These are phyloP conservation scores for Penicillium hesseltinei DNA, from an alignment of 2,329 filamentous ascomycete species.

Conservation along the genomic window DNA sequence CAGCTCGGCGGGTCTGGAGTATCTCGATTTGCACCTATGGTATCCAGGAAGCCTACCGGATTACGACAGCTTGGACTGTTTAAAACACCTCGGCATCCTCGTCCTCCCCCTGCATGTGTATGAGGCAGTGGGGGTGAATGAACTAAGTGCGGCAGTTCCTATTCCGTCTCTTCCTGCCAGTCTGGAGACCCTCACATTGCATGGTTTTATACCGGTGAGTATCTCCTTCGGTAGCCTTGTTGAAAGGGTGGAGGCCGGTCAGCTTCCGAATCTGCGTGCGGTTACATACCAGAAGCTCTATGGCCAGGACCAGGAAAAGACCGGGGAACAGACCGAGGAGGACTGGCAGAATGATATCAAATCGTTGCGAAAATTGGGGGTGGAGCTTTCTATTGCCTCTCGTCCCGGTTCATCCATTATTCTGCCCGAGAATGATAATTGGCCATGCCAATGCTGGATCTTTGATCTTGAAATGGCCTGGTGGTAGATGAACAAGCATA, in stretches of 20 bases:
- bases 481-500: too few relatives aligned
- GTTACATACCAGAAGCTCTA: background rate
- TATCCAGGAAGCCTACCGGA: background rate
- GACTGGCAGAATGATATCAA: background rate
- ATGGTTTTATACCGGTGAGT: background rate
- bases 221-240: background rate
- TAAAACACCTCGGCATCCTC: background rate
- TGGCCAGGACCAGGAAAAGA: background rate
- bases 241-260: background rate
- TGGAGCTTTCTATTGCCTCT: background rate
- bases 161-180: background rate
- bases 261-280: background rate
- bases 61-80: background rate
- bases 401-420: background rate
- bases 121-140: background rate
- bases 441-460: background rate
- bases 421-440: background rate
- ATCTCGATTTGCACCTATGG: background rate
- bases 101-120: background rate
- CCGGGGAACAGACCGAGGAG: too few relatives aligned
- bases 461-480: too few relatives aligned
- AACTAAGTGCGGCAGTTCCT: too few relatives aligned
- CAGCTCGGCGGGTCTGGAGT: background rate
- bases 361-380: background rate
- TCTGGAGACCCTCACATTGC: background rate